phyloP scores from a whole-genome alignment of 78 protist species.

The Tieghemostelium lacteum region DNA sequence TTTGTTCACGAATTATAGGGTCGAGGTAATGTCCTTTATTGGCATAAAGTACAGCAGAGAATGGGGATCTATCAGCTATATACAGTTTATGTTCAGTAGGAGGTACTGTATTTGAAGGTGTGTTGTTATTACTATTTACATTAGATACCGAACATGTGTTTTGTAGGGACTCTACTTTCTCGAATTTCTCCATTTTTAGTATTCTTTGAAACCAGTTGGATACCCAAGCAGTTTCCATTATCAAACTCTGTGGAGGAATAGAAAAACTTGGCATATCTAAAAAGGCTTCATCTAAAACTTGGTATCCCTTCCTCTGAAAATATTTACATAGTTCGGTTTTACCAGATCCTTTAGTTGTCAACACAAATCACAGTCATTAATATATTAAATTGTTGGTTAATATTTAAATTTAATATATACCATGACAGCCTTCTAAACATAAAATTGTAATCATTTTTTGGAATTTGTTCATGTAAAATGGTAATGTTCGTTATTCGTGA shows the following conservation, averaged over 20 bases:
- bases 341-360: constrained; percentile 43
- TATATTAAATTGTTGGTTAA: neutral
- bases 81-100: constrained; percentile 1
- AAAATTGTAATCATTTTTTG: constrained; percentile 40
- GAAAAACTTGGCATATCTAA: constrained; percentile 70
- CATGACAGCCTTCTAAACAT: constrained; percentile 77
- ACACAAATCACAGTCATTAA: neutral
- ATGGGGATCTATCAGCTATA: constrained; percentile 82
- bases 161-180: neutral
- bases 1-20: constrained; percentile 62
- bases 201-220: constrained; percentile 76
- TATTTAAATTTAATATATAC: neutral
- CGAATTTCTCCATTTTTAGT: constrained; percentile 21
- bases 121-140: neutral
- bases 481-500: no score
- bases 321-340: constrained; percentile 73
- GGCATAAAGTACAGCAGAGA: constrained; percentile 64
- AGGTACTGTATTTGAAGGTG: neutral
- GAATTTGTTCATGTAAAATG: no score
- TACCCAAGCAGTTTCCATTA: constrained; percentile 78
- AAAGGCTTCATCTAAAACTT: constrained; percentile 78
- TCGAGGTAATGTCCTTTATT: constrained; percentile 51
- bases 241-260: constrained; percentile 63
- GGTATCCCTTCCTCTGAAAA: constrained; percentile 19
- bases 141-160: neutral